Base-by-base conservation (phyloP, 164 flowering plant species). In the Malania oleifera region DNA sequence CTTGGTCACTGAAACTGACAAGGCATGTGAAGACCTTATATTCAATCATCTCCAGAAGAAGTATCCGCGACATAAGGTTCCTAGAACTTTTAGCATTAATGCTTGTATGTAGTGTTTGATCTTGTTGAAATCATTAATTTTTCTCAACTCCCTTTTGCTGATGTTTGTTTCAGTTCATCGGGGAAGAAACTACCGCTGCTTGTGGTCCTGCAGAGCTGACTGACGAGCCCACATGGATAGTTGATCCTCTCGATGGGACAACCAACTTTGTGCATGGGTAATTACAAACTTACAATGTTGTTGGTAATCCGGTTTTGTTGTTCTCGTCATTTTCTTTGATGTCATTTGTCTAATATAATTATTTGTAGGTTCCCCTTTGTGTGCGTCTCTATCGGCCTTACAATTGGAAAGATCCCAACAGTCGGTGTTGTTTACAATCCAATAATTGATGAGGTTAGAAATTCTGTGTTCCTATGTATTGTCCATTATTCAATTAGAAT, bases 261-360 rank as follows among this genome's bases (percentile, higher is more conserved):
- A 91, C 96, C 9, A 95, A 95, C 64, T 95, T 95, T 72, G 96
- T 95, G 54, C 99, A 95, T 70, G 95, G 99, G 99, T 84, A 70
- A 60, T 40, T 24, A 29, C 19, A 17, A 49, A 6, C 4, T 55
- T 37, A 15, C 59, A 48, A 23, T 58, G 5, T 57, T 60, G 24
- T 54, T 3, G 13, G 6, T 49, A 9, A 24, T 54, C 15, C 20
- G 15, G 62, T 12, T 27, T 25, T 48, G 6, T 44, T 62, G 39
- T 48, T 18, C 12, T 29, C 39, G 52, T 53, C 13, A 35, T 24
- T n/a, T 41, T 52, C 10, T 8, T 7, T 52, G 11, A 47, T 66
- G 14, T 41, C 5, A 17, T 41, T 47, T 9, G 8, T 10, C 10
- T 35, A 6, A 38, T 54, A 28, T 47, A n/a, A 44, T 60, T 51